Percentiles rank a stretch among this genome's conserved stretches.
phyloP scores from a whole-genome alignment of 306 rosid genomes.

The Medicago arabica region DNA sequence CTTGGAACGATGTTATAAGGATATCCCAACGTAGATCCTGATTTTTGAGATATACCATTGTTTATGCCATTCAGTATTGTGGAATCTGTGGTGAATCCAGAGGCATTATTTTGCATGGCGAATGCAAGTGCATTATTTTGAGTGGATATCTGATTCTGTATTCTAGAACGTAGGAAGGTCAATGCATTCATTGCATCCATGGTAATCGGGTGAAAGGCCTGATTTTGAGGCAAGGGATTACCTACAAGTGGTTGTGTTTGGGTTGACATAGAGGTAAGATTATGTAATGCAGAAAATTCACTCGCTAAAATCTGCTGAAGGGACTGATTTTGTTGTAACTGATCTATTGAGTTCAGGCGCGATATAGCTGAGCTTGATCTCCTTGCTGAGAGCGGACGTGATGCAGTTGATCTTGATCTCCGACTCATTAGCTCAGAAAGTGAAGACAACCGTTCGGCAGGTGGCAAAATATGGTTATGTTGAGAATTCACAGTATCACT shows the following conservation, averaged over 20 bases:
- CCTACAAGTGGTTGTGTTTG: conserved; percentile 27
- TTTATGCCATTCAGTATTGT: conserved; percentile 37
- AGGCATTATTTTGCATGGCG: conserved; percentile 37
- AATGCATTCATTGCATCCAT: background rate
- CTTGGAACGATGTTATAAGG: conserved; percentile 38
- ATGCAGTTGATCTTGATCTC: conserved; percentile 35
- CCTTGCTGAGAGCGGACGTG: conserved; percentile 24
- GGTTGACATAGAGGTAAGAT: conserved; percentile 36
- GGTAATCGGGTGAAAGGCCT: conserved; percentile 30
- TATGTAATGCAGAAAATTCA: background rate
- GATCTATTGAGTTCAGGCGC: conserved; percentile 28
- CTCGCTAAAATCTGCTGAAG: conserved; percentile 20
- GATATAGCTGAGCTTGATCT: conserved; percentile 24
- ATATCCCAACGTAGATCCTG: conserved; percentile 36
- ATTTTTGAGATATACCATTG: conserved; percentile 43
- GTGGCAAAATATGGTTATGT: conserved; percentile 35
- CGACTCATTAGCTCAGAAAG: conserved; percentile 36
- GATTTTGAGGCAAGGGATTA: conserved; percentile 36
- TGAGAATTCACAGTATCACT: conserved; percentile 32
- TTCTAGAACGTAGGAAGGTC: conserved; percentile 14
- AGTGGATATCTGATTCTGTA: conserved; percentile 30
- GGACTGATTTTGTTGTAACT: conserved; percentile 37
- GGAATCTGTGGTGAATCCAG: conserved; percentile 8
- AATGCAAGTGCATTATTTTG: conserved; percentile 37
- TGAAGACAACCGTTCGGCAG: conserved; percentile 34